phyloP scores from a whole-genome alignment of 1,139 yeast genomes.

The Yamadazyma kanchanaburiensis region DNA sequence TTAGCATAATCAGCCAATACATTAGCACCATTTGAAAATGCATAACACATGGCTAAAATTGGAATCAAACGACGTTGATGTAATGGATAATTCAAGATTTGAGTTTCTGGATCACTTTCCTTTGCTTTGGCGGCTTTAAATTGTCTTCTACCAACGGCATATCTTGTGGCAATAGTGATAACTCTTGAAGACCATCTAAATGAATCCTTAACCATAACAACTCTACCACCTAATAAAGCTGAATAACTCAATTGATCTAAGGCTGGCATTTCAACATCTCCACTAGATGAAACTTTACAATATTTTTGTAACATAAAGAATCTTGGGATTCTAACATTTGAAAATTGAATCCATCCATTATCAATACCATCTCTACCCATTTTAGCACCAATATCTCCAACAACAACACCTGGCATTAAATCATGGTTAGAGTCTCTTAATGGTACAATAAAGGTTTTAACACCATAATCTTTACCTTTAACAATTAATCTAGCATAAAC shows the following conservation, averaged over 20 bases:
- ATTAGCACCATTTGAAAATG: slow-evolving; percentile 70
- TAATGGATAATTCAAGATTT: slow-evolving; percentile 75
- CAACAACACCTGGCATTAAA: slow-evolving; percentile 71
- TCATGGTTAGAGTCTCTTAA: slow-evolving; percentile 71
- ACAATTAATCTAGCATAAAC: slow-evolving; percentile 82
- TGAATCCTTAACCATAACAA: slow-evolving; percentile 82
- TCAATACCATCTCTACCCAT: slow-evolving; percentile 91
- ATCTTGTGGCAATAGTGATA: slow-evolving; percentile 79
- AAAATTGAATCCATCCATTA: slow-evolving; percentile 92
- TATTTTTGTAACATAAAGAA: slow-evolving; percentile 80
- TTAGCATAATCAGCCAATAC: slow-evolving; percentile 51
- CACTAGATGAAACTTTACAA: slow-evolving; percentile 67
- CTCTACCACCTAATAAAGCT: slow-evolving; percentile 86
- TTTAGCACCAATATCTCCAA: slow-evolving; percentile 91
- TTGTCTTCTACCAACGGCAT: slow-evolving; percentile 88
- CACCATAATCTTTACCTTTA: slow-evolving; percentile 83
- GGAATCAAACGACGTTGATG: slow-evolving; percentile 88
- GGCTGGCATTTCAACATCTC: slow-evolving; percentile 71
- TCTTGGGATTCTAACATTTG: slow-evolving; percentile 78
- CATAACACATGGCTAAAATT: slow-evolving; percentile 72
- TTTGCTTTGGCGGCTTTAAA: slow-evolving; percentile 38
- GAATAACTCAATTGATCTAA: slow-evolving; percentile 84
- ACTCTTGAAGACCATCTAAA: slow-evolving; percentile 78
- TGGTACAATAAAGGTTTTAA: slow-evolving; percentile 87
- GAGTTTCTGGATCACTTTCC: slow-evolving; percentile 45